Evolutionary conservation across 176 grass and related monocot genomes (phyloP), one percentile per base, ranked within the genome.

Genomic region (Hordeum marinum): DNA sequence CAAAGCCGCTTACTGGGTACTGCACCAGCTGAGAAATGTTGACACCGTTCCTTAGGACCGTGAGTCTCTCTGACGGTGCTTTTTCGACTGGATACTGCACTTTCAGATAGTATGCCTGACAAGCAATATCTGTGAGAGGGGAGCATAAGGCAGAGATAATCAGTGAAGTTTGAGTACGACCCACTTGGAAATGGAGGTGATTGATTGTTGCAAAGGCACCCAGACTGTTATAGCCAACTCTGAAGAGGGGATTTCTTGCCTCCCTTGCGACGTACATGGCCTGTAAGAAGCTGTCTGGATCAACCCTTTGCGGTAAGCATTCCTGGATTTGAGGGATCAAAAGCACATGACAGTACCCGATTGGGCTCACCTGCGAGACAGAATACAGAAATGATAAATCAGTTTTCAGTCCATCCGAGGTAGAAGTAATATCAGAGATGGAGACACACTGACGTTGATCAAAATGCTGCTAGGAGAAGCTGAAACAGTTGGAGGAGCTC

Each of bases 171-270:
- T n/a, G 58, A 55, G 36, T 40, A 43, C 37, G 31, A 27, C 55
- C 77, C 92, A 94, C 93, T 81, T 95, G 93, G 32, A 98, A 95
- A 45, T 98, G 96, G 50, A 94, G 87, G 58, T 92, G 90, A 65
- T 94, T 94, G 59, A 94, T 90, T 39, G 93, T 94, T 65, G 87
- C 90, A 75, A 94, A 94, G 59, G 26, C 93, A 72, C 90, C 93
- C 59, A 94, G 42, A 54, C 87, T 94, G 63, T 94, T 94, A 80
- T 92, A 94, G 42, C 87, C 93, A 84, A 94, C 84, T 88, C 90
- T 88, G 35, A 94, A 90, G 64, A 81, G 88, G 11, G 85, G 75
- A 68, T 80, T 39, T 11, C 17, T 83, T 81, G 87, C 90, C 31
- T 92, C 93, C 52, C 69, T 94, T 68, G 90, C 87, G 11, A 92